Evolutionary conservation across 768 basidiomycete genomes (phyloP), one percentile per base, ranked within the genome.

Genomic region (Mycena vitilis): DNA sequence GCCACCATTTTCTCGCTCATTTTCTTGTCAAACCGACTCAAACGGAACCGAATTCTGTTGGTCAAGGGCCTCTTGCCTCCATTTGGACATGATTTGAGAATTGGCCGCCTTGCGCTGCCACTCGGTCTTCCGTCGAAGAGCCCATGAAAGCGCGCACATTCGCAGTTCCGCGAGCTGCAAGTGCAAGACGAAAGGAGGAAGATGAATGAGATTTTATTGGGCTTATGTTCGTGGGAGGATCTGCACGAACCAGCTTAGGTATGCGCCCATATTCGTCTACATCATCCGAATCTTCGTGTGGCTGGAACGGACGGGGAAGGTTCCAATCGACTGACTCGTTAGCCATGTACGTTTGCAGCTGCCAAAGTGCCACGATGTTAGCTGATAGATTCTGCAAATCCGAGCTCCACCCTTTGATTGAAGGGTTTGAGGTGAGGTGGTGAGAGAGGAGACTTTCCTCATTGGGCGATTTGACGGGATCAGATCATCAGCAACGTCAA

Each of bases 71-170:
- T 73, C 71, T 6, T 22, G 30, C 37, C 61, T 61, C 69, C 65
- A 70, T 38, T 63, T 61, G 1, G 57, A 51, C 10, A 66, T 37
- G 54, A 68, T 70, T 5, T 9, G 18, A 13, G 60, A 60, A 30
- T 73, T 55, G 2, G 37, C 42, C 15, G 37, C 22, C 37, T 70
- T 69, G 44, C 30, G 25, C 51, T 66, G 69, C 62, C 69, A 73
- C 13, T 73, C 62, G 30, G 65, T 61, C 45, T 70, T 73, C 38
- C 42, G 38, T 30, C 71, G 65, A 7, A 73, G 23, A 36, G 57
- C 36, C 60, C 68, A 69, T 6, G 71, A 73, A 20, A 73, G 52
- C 36, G 34, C 40, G 25, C 60, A 65, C 69, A 73, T 70, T 16
- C 48, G 22, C 23, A 70, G 30, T 40, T 73, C 71, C 13, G 56